Evolutionary conservation across 139 green algal genomes (phyloP).

Genomic region (Chlamydomonas sp.): DNA sequence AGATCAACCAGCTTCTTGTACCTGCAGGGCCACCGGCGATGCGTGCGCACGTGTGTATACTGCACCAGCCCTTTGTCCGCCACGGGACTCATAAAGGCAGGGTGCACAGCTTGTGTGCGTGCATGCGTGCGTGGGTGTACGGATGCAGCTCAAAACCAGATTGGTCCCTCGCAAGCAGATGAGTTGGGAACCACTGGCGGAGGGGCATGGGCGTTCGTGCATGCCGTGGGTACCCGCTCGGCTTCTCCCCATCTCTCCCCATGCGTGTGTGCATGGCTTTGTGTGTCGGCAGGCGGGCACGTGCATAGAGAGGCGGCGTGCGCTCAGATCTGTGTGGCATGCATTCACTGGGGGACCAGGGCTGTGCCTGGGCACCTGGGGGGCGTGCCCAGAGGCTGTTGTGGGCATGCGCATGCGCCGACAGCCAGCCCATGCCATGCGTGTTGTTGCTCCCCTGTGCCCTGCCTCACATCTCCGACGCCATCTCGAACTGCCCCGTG

Average conservation of each 20-base stretch:
- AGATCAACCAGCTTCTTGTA: constrained; percentile 51
- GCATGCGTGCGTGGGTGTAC: background rate
- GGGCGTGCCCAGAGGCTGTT: no score
- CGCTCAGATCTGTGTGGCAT: no score
- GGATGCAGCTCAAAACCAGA: background rate
- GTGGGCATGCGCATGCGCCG: no score
- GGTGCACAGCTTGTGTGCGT: background rate
- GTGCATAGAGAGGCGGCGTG: no score
- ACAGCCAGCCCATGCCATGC: no score
- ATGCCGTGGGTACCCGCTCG: no score
- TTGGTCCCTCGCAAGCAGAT: background rate
- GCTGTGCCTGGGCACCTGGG: no score
- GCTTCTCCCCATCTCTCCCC: no score
- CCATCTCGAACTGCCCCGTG: constrained; percentile 46
- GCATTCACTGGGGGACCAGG: no score
- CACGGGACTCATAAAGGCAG: background rate
- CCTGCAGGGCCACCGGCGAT: constrained; percentile 20
- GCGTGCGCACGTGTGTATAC: background rate
- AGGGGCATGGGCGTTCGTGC: background rate
- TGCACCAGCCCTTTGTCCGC: background rate
- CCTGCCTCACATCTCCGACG: constrained; percentile 46
- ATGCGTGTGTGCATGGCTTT: no score
- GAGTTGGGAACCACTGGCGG: background rate
- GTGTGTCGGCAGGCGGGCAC: no score
- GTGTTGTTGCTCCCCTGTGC: no score